Base-by-base conservation (phyloP, 768 basidiomycete species). In the Leccinum disarticulatum region DNA sequence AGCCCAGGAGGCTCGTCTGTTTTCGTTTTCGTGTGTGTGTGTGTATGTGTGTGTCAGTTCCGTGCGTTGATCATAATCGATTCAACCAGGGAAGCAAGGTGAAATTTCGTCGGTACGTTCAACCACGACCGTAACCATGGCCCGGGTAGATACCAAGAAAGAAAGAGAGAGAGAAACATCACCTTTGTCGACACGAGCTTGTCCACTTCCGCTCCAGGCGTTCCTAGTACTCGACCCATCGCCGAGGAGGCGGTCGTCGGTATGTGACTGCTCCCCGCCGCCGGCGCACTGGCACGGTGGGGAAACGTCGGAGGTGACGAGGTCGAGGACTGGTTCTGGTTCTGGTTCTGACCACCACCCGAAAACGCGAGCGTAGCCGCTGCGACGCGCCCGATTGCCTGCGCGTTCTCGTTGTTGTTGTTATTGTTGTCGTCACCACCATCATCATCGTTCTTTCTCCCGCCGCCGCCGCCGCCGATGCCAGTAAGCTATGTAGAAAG, bases 361-460 rank as follows among this genome's bases (percentile, higher is more conserved):
- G 68, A 72, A 62, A 85, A 81, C 35, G 81, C 77, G 10, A 78
- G 68, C 19, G 83, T 78, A 3, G 84, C 81, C 6, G 86, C 83
- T 1, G 86, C 85, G 31, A 87, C 79, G 27, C 84, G 80, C 6
- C 84, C 84, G 22, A 48, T n/a, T 17, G 28, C 33, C 33, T 33
- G 33, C 13, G 28, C 28, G 19, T 7, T 28, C 7, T 22, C 47
- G 25, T 49, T 14, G 48, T 49, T 15, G 3, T n/a, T 7, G 25
- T 27, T 27, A 3, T 14, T 14, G 48, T 49, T 15, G 3, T n/a
- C 3, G 25, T 27, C 15, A 3, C 7, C 48, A 8, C 19, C 19
- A 6, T 47, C 46, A 1, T 13, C 46, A 25, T 47, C 46, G 22
- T 41, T 9, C 17, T 41, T 41, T 17, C 3, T 41, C 8, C 38